Conservation (phyloP, 2,329 filamentous ascomycete genomes). For the Phialophora macrospora region DNA sequence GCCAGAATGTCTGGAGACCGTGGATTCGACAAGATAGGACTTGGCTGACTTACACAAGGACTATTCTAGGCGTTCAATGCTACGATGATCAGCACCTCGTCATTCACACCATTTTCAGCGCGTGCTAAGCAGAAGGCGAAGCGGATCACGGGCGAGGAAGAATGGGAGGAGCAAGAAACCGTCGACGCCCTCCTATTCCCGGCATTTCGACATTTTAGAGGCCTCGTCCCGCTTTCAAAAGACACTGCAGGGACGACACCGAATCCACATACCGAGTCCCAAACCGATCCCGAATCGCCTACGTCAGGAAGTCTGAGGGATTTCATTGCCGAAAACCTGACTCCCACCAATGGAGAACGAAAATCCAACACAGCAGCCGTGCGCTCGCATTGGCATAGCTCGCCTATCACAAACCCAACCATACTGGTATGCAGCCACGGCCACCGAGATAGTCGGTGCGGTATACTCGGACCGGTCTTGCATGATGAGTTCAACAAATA, state of each 20-base stretch:
- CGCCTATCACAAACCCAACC: constrained; percentile 44
- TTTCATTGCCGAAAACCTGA: constrained; percentile 53
- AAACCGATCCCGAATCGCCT: background rate
- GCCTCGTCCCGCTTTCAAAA: constrained; percentile 52
- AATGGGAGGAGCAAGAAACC: constrained; percentile 23
- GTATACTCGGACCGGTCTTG: constrained; percentile 76
- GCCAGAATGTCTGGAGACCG: background rate
- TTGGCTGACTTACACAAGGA: constrained; percentile 34
- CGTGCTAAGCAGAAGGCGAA: constrained; percentile 30
- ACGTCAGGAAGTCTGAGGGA: constrained; percentile 45
- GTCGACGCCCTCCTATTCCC: constrained; percentile 76
- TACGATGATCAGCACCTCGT: constrained; percentile 75
- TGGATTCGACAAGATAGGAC: constrained; percentile 4
- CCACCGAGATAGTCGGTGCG: constrained; percentile 79
- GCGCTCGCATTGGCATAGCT: constrained; percentile 58
- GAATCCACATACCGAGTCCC: background rate
- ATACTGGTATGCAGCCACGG: constrained; percentile 89
- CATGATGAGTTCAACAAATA: constrained; percentile 67
- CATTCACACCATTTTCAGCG: constrained; percentile 55
- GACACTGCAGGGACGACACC: background rate
- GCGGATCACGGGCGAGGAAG: constrained; percentile 33
- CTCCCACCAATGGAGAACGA: constrained; percentile 60
- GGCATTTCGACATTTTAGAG: constrained; percentile 76
- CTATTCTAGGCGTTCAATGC: constrained; percentile 76
- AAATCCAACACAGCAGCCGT: constrained; percentile 56